Evolutionary conservation across 371 early-diverging fungal genomes (phyloP), one percentile per base, ranked within the genome.

Genomic region (Chytridiales sp.): DNA sequence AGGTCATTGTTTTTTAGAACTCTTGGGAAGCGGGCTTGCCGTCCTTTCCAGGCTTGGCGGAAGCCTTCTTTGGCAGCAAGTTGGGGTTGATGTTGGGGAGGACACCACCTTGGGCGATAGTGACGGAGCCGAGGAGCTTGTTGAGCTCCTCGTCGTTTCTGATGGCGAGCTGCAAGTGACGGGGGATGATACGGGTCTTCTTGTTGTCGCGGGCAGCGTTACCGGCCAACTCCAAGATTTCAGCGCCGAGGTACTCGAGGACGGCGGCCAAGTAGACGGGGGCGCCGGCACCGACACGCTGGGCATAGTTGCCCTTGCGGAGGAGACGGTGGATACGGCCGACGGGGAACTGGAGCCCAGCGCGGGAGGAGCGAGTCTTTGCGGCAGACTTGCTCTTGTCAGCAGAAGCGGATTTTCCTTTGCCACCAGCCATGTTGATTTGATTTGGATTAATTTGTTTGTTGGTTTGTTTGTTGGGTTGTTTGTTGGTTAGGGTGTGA

Each of bases 141-240:
- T 92, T 93, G 78, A 94, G 82, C 80, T 95, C 94, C 80, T 92
- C 94, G 78, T 94, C 93, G 84, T 93, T 94, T 67, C 93, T 86
- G 82, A 93, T 91, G 81, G 95, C 94, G 62, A 91, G 84, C 73
- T 91, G 91, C 61, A 92, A 74, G 78, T 92, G 91, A 66, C 91
- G 88, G 64, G 90, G 91, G 69, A 91, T 92, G 75, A 95, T 92
- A 83, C 93, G 88, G 63, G 90, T 84, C 87, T 92, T 94, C 87
- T 91, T 91, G 87, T 94, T 93, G 78, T 94, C 95, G 67, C 93
- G 89, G 57, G 93, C 92, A 66, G 94, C 94, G 79, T 93, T 96
- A 66, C 95, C 95, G 49, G 95, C 95, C 72, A 94, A 83, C 80
- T 96, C 94, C 64, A 94, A 89, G 61, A 94, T 93, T 87, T 96